Evolutionary conservation across 2,329 filamentous ascomycete genomes (phyloP), one percentile per base, ranked within the genome.

Genomic region (Fusarium irregulare): DNA sequence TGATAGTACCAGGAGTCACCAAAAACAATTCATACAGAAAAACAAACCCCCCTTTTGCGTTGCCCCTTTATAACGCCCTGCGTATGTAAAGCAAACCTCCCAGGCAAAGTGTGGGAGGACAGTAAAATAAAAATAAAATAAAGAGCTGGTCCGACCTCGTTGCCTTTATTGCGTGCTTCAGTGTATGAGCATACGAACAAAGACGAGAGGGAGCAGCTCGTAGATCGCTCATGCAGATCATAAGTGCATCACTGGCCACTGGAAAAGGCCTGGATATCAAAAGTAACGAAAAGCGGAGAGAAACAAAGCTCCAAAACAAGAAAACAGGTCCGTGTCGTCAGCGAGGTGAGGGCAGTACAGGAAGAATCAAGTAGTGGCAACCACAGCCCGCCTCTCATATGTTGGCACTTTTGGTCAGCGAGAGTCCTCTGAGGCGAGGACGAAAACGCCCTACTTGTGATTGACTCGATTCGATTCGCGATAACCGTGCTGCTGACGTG

Each of bases 401-500:
- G 62, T 82, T 78, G 62, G 80, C 77, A 64, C 77, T 81, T 76
- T 81, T 83, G 47, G 76, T 77, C 59, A 84, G 71, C n/a, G 81
- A 83, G 56, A 84, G 74, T 23, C 81, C 82, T 42, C 82, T 80
- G n/a, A 84, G 68, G 37, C 82, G 77, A 20, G 80, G 78, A 55
- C 74, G 76, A 60, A 83, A 77, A 16, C 78, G 75, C 8, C 64
- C 64, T 47, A 64, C 73, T 51, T 77, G 76, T 7, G 86, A 90
- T 57, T 89, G 87, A 51, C 85, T 88, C 25, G 92, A 94, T 82
- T 98, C 96, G 71, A 97, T 89, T 68, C 94, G 88, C 49, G 91
- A 91, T 71, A 99, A 83, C 77, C 95, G 90, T 40, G 93, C 93
- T 16, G 94, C 94, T 28, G 92, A 94, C 1, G 95, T 97, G 76